A percentile compares a stretch with the other conserved stretches of the same genome.
phyloP scores from a whole-genome alignment of 2,329 filamentous ascomycete genomes.

The Cordyceps tenuipes region DNA sequence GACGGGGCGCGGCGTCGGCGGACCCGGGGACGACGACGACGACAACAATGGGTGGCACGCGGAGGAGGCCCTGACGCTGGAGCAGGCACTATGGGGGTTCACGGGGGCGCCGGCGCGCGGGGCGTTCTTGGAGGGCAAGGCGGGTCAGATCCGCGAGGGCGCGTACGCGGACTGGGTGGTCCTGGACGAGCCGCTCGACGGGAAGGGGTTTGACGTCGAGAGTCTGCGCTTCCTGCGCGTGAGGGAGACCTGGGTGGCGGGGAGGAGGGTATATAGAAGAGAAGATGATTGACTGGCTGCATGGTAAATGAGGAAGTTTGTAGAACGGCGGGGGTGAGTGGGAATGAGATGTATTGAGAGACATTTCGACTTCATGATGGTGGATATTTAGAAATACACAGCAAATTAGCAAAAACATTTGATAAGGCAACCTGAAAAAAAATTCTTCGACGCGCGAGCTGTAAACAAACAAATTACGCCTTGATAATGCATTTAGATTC shows the following conservation, averaged over 20 bases:
- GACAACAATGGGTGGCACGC: slow-evolving; percentile 46
- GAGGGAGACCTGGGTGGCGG: slow-evolving; percentile 61
- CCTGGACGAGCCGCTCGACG: slow-evolving; percentile 45
- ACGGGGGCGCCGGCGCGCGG: slow-evolving; percentile 51
- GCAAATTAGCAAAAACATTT: slow-evolving; percentile 13
- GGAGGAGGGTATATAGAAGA: slow-evolving; percentile 37
- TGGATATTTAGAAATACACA: slow-evolving; percentile 9
- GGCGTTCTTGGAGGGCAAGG: slow-evolving; percentile 49
- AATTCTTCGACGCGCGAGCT: background rate
- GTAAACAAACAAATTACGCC: slow-evolving; percentile 12
- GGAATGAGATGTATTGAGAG: background rate
- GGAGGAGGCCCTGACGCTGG: slow-evolving; percentile 49
- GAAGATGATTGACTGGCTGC: background rate
- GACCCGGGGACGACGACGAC: slow-evolving; percentile 24
- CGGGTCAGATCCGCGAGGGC: slow-evolving; percentile 51
- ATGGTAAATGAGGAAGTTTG: background rate
- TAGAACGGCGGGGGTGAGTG: background rate
- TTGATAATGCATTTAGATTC: slow-evolving; percentile 35
- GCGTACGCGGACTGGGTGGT: slow-evolving; percentile 64
- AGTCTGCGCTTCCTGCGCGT: slow-evolving; percentile 46
- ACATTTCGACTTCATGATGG: background rate
- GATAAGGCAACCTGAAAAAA: background rate
- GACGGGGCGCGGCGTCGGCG: slow-evolving; percentile 38
- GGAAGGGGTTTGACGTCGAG: slow-evolving; percentile 39
- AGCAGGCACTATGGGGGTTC: slow-evolving; percentile 55